These are phyloP conservation scores for Mercurialis annua DNA, from an alignment of 345 rosid species.

Conservation along the genomic window DNA sequence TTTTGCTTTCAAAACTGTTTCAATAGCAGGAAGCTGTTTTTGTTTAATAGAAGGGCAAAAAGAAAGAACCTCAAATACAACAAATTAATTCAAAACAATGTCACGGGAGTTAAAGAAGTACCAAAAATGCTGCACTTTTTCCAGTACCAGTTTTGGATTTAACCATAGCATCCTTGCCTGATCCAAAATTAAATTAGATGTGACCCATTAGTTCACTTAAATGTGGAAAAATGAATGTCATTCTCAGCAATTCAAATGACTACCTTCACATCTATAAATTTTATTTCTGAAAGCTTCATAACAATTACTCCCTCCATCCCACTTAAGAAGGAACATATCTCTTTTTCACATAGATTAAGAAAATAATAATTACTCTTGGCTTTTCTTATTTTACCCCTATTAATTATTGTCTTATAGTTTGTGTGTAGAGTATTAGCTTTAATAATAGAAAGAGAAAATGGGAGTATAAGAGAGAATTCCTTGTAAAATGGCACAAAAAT, in stretches of 20 bases:
- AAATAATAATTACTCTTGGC: too few species aligned
- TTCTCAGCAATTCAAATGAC: background rate
- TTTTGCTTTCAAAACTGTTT: slow-evolving; percentile 82
- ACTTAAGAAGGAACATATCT: too few species aligned
- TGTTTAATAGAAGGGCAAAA: slow-evolving; percentile 44
- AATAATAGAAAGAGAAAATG: too few species aligned
- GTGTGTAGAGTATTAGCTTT: too few species aligned
- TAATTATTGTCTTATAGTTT: too few species aligned
- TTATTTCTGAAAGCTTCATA: background rate
- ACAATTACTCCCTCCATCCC: background rate
- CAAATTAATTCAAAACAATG: slow-evolving; percentile 14
- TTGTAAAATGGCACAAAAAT: too few species aligned
- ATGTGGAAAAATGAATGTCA: background rate
- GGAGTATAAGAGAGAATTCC: too few species aligned
- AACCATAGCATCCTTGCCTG: slow-evolving; percentile 89
- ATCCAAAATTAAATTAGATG: slow-evolving; percentile 25
- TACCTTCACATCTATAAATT: background rate
- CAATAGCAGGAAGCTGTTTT: slow-evolving; percentile 98
- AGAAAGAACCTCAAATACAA: slow-evolving; percentile 22
- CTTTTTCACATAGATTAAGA: too few species aligned
- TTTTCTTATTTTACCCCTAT: too few species aligned
- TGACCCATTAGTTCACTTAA: background rate
- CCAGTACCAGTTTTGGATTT: slow-evolving; percentile 96
- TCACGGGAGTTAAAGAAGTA: slow-evolving; percentile 33
- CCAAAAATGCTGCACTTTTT: slow-evolving; percentile 87